Evolutionary conservation across 2,329 filamentous ascomycete species (phyloP).

Genomic region (Torrubiellomyces zombiae): DNA sequence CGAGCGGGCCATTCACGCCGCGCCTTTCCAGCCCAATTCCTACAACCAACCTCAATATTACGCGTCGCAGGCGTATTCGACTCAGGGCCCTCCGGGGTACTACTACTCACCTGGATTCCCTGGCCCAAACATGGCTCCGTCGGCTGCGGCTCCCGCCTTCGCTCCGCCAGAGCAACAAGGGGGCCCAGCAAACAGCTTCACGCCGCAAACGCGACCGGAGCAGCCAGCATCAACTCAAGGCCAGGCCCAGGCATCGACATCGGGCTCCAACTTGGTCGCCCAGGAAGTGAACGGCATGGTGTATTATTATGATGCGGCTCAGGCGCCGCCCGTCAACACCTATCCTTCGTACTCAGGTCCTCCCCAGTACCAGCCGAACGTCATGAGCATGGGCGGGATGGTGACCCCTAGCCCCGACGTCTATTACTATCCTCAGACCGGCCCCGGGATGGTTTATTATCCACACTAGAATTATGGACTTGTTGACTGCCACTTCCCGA

Average conservation of each 20-base stretch:
- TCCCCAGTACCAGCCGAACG: slow-evolving; percentile 36
- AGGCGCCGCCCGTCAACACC: slow-evolving; percentile 38
- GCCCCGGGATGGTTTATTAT: slow-evolving; percentile 43
- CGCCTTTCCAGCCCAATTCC: slow-evolving; percentile 66
- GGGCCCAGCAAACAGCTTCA: slow-evolving; percentile 21
- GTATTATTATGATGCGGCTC: slow-evolving; percentile 78
- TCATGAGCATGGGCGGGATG: slow-evolving; percentile 63
- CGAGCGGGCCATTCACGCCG: slow-evolving; percentile 79
- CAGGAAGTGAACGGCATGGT: slow-evolving; percentile 94
- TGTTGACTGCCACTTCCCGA: slow-evolving; percentile 6
- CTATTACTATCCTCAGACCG: slow-evolving; percentile 52
- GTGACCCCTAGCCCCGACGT: slow-evolving; percentile 51
- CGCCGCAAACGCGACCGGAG: slow-evolving; percentile 24
- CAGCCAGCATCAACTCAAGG: slow-evolving; percentile 17
- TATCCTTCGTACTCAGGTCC: slow-evolving; percentile 32
- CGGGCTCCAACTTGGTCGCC: slow-evolving; percentile 38
- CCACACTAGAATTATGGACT: slow-evolving; percentile 29
- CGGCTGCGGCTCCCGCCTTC: slow-evolving; percentile 36
- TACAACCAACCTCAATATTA: slow-evolving; percentile 43
- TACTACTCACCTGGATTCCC: slow-evolving; percentile 47
- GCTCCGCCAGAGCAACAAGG: slow-evolving; percentile 35
- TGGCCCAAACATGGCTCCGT: slow-evolving; percentile 33
- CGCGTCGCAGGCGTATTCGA: slow-evolving; percentile 27
- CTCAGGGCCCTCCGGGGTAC: slow-evolving; percentile 37
- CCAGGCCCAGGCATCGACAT: slow-evolving; percentile 9